Base-by-base conservation (phyloP, 2,329 filamentous ascomycete genomes). In the Chaetomiaceae sp. region DNA sequence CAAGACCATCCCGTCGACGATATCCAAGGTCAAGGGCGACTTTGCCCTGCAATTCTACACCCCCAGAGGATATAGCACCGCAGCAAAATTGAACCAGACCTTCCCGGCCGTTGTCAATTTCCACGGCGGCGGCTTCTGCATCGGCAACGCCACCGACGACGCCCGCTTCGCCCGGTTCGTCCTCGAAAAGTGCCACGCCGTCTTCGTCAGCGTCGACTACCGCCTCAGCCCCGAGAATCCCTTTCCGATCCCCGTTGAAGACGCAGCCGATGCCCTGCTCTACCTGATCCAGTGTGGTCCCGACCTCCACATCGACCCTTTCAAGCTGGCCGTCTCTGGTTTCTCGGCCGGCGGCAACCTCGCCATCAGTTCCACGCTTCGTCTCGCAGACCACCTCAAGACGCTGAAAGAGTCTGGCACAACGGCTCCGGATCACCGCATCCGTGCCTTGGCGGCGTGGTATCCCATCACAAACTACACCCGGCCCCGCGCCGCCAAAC, bases 151-250 rank as follows among this genome's bases (percentile, higher is more conserved):
- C 3, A 82, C 78, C 4, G 79, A 86, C 62, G 83, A 86, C 60
- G 76, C 79, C 13, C 73, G 81, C 37, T 85, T 82, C 72, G 79
- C 77, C 5, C 71, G 75, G 4, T 69, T 73, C 31, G 75, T 83
- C 3, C 66, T 77, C 34, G 67, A 75, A 21, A 68, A 73, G 4
- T 68, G 78, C 12, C 73, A 79, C 46, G 80, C 77, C 23, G 70
- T 86, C 19, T 75, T 85, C 48, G 76, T 86, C 54, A 79, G 77
- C 2, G 80, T 85, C 57, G 81, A 85, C 59, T 87, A 87, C 62
- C 76, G 84, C n/a, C 73, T 86, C 2, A 82, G 83, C 0, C 84
- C 84, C 0, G 77, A 79, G 59, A 72, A 78, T 56, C 82, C 82
- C 0, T 86, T 84, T 61, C 83, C 83, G 1, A 78, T 77, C 0